These are phyloP conservation scores for Quercus gilva DNA, from an alignment of 306 rosid species.

Conservation along the genomic window DNA sequence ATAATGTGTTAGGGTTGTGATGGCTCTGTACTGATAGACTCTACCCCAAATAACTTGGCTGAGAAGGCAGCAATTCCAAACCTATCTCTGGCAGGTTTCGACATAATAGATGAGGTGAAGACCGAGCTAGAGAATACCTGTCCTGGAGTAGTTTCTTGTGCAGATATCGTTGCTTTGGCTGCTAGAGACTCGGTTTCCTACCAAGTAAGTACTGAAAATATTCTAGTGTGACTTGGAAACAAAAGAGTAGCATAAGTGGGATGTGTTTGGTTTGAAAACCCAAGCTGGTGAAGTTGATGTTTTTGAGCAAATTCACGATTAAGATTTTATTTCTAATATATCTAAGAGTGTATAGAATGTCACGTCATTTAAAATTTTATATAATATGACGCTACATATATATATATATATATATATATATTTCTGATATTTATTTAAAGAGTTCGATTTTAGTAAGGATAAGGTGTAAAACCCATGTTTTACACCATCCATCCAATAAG, in stretches of 20 bases:
- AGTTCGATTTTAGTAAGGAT: too few species aligned
- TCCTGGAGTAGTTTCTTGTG: conserved; percentile 36
- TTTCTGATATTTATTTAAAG: too few species aligned
- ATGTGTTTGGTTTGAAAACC: not conserved
- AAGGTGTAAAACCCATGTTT: too few species aligned
- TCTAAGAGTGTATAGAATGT: too few species aligned
- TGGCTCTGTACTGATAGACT: conserved; percentile 36
- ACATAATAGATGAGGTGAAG: conserved; percentile 38
- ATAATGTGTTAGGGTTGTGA: conserved; percentile 37
- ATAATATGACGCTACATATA: too few species aligned
- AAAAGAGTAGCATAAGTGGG: not conserved
- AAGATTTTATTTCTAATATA: too few species aligned
- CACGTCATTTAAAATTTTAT: too few species aligned
- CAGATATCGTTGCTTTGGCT: conserved; percentile 37
- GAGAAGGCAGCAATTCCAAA: conserved; percentile 35
- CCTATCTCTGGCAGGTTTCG: conserved; percentile 27
- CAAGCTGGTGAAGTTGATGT: too few species aligned
- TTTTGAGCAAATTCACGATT: too few species aligned
- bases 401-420: too few species aligned
- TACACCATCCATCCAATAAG: too few species aligned
- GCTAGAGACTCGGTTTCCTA: conserved; percentile 41
- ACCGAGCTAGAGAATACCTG: conserved; percentile 26
- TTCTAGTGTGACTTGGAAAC: not conserved
- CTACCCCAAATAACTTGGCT: conserved; percentile 6
- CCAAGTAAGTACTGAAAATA: conserved; percentile 4